Evolutionary conservation across 805 yeast species (phyloP).

Genomic region (Pichia ethanolica): DNA sequence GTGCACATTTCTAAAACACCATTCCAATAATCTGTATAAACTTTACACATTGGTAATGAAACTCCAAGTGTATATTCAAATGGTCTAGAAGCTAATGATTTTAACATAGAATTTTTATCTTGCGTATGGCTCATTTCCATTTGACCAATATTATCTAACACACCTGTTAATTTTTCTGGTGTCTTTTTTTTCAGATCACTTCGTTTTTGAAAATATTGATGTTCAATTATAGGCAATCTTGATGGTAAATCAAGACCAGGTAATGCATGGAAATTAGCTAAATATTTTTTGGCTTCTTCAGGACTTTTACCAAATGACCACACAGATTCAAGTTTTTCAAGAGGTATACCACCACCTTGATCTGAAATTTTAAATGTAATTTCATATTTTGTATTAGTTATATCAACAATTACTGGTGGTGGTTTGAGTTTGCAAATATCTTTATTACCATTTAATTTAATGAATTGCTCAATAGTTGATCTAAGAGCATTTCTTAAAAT

Average conservation of each 20-base stretch:
- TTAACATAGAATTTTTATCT: conserved; percentile 42
- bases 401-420: conserved; percentile 71
- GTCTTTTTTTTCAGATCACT: not conserved
- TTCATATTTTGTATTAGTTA: conserved; percentile 57
- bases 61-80: conserved; percentile 72
- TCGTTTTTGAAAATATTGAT: conserved; percentile 9
- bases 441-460: conserved; percentile 19
- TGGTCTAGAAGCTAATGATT: conserved; percentile 62
- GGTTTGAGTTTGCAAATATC: conserved; percentile 29
- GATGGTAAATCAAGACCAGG: conserved; percentile 48
- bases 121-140: conserved; percentile 25
- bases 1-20: conserved; percentile 80
- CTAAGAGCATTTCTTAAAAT: conserved; percentile 78
- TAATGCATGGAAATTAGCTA: conserved; percentile 58
- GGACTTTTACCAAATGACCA: conserved; percentile 87
- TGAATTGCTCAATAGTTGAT: conserved; percentile 56
- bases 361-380: conserved; percentile 78
- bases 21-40: conserved; percentile 95
- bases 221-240: conserved; percentile 19
- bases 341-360: conserved; percentile 80
- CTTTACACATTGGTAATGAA: conserved; percentile 87
- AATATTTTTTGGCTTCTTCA: conserved; percentile 47
- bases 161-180: conserved; percentile 15
- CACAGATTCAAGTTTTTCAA: conserved; percentile 49
- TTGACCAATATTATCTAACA: conserved; percentile 26